Evolutionary conservation across 495 filamentous ascomycete species (phyloP).

Genomic region (Penicillium verhagenii): DNA sequence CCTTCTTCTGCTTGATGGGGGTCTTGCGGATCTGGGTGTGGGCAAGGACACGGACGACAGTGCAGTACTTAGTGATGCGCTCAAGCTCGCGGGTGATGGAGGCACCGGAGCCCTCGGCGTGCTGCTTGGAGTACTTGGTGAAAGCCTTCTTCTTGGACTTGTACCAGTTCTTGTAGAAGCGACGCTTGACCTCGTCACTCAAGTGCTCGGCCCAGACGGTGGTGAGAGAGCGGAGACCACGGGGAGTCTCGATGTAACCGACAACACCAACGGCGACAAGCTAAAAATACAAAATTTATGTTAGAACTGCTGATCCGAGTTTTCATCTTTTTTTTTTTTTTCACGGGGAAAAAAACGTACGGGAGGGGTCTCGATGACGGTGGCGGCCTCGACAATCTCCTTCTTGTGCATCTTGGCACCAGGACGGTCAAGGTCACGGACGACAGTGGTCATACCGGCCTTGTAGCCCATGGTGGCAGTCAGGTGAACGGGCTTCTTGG

Average conservation of each 20-base stretch:
- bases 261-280: constrained; percentile 99
- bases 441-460: constrained; percentile 99
- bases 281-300: constrained; percentile 49
- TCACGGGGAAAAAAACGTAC: constrained; percentile 57
- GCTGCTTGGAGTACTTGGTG: constrained; percentile 99
- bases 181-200: constrained; percentile 95
- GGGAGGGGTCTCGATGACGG: constrained; percentile 99
- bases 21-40: constrained; percentile 99
- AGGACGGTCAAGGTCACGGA: constrained; percentile 98
- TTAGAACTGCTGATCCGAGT: constrained; percentile 2
- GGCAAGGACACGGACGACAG: constrained; percentile 97
- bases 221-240: constrained; percentile 97
- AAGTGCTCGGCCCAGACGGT: constrained; percentile 99
- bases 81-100: constrained; percentile 95
- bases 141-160: constrained; percentile 99
- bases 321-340: neutral
- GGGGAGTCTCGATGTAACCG: constrained; percentile 99
- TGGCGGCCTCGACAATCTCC: constrained; percentile 99
- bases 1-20: constrained; percentile 99
- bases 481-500: constrained; percentile 98
- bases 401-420: constrained; percentile 99
- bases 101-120: constrained; percentile 85
- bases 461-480: constrained; percentile 99
- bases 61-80: constrained; percentile 99
- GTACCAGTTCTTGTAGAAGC: constrained; percentile 99